Evolutionary conservation across 2,329 filamentous ascomycete species (phyloP), one percentile per base, ranked within the genome.

Genomic region (Venturia asperata): DNA sequence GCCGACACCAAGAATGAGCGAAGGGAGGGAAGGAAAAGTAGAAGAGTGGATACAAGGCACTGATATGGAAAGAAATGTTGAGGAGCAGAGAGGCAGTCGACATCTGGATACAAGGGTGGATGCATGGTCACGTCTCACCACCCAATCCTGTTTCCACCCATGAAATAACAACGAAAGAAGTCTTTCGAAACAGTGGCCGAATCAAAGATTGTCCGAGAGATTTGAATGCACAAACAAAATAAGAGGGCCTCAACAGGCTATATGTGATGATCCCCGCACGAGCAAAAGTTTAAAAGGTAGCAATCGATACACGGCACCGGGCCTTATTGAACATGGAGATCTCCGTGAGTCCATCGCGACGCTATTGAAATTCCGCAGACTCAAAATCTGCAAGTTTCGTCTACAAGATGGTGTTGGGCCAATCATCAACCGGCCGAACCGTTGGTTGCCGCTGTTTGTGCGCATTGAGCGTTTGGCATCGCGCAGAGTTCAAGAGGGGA

Each of bases 61-160:
- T 5, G 21, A 15, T 52, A 49, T 49, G 45, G 7, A 27, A 37
- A 21, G 30, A 37, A 11, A 58, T 39, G 52, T 34, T 37, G 19
- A 58, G 52, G 19, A n/a, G 52, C n/a, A 37, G 19, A 19, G 52
- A 58, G 52, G 52, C 52, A 58, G 52, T 37, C 30, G 30, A n/a
- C 52, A 58, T 34, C 5, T 37, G 30, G 30, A 37, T 37, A 37
- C n/a, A 37, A 58, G 52, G 52, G 17, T 34, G 11, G 19, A 58
- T 58, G 52, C 52, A 58, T 58, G 27, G n/a, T 27, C 52, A 58
- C 30, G 52, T 58, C 52, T 58, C 52, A 58, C 52, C 30, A 27
- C 27, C 52, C 30, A 37, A 11, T 37, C 27, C 52, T 58, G 52
- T 58, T 37, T 37, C 52, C 30, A 58, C 17, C 47, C 27, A 37